Base-by-base conservation (phyloP, 495 filamentous ascomycete species). In the Lophiotrema nucula region DNA sequence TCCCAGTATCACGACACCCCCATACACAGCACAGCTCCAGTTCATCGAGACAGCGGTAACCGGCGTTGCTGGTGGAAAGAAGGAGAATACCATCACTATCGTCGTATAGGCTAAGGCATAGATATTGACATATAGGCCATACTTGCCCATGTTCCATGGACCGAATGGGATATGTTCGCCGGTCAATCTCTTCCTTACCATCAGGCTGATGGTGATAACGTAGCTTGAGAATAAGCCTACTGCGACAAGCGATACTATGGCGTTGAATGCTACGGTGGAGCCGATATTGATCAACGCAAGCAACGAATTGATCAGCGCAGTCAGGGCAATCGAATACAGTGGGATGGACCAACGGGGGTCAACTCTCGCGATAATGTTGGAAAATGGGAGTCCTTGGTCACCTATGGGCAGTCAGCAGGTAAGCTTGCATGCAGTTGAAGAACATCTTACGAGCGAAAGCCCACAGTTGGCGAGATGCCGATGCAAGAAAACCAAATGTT, bases 361-460 rank as follows among this genome's bases (percentile, higher is more conserved):
- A 26, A 59, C 49, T 48, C 53, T 35, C 3, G 49, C 22, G 37
- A 53, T 28, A 16, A 44, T 21, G n/a, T 27, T 52, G 13, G 35
- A 53, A 41, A 55, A 56, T 3, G 55, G 60, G 13, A 60, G 45
- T 8, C 64, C 64, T 39, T 60, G 39, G 51, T 64, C 64, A 26
- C 47, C 53, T 57, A 39, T 38, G 13, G 23, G 18, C 44, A 35
- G 21, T 12, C 6, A 39, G 60, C 77, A 39, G n/a, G n/a, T n/a
- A n/a, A n/a, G n/a, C n/a, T n/a, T n/a, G n/a, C n/a, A n/a, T n/a
- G n/a, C n/a, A n/a, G n/a, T n/a, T n/a, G n/a, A 3, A 81, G 11
- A 77, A 78, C 4, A 80, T 64, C 5, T 81, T 79, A 23, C 70
- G 63, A 53, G 67, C 62, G 48, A 71, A 71, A 0, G 61, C 61